Conservation (phyloP, 495 filamentous ascomycete genomes). For the Chaetomium fimeti region DNA sequence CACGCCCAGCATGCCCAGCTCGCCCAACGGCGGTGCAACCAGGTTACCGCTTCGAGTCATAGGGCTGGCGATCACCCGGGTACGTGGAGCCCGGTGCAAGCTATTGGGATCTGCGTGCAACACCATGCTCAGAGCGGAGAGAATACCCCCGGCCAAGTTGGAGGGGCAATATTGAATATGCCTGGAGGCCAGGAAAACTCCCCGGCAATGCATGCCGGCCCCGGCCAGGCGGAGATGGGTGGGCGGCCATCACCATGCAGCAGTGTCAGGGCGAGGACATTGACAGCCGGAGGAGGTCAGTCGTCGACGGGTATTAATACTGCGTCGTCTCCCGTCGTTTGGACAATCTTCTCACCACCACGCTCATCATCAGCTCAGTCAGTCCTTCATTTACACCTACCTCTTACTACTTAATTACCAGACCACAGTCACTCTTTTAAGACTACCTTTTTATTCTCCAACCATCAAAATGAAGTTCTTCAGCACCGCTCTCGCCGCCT, state of each 20-base stretch:
- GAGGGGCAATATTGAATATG: not conserved
- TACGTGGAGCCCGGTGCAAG: constrained; percentile 2
- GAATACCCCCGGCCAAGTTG: not conserved
- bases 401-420: constrained; percentile 10
- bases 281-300: not conserved
- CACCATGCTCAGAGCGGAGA: constrained; percentile 8
- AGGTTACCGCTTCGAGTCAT: constrained; percentile 4
- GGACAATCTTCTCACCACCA: constrained; percentile 1
- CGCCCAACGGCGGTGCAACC: not conserved
- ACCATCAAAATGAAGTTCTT: constrained; percentile 25
- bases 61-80: constrained; percentile 15
- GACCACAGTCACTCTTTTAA: constrained; percentile 23
- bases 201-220: not conserved
- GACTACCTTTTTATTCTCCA: not conserved
- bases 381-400: not conserved
- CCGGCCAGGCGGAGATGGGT: not conserved
- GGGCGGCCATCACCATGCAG: constrained; percentile 3
- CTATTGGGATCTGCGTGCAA: constrained; percentile 24
- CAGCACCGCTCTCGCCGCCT: constrained; percentile 22
- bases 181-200: not conserved
- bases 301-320: constrained; percentile 8
- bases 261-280: not conserved
- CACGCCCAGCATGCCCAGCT: not conserved
- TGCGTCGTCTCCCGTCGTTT: not conserved
- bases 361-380: not conserved